phyloP scores from a whole-genome alignment of 139 green algal genomes.

The Chlamydomonas sphaeroides region DNA sequence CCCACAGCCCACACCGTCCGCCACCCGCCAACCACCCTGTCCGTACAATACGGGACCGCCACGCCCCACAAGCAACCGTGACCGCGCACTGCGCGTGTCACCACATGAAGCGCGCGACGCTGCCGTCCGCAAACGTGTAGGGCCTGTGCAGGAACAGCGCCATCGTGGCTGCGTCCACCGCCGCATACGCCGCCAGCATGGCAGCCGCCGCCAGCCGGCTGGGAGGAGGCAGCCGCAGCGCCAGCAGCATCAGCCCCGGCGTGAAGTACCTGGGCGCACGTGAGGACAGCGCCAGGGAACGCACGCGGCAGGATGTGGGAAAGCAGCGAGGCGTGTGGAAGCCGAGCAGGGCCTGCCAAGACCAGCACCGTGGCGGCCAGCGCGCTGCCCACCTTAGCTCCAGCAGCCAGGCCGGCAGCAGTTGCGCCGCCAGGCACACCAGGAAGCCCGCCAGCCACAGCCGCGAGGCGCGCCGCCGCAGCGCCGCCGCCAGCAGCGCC shows the following conservation, averaged over 20 bases:
- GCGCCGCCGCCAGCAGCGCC: conserved; percentile 39
- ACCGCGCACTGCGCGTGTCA: conserved; percentile 66
- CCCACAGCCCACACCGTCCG: too few relatives aligned
- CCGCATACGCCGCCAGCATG: conserved; percentile 37
- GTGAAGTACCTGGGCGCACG: conserved; percentile 94
- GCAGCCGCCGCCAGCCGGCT: neutral
- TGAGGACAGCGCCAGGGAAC: too few relatives aligned
- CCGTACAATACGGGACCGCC: too few relatives aligned
- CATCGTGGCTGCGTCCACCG: conserved; percentile 69
- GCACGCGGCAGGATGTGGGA: neutral
- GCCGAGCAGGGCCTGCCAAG: too few relatives aligned
- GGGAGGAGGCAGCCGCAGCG: conserved; percentile 64
- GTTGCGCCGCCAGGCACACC: conserved; percentile 50
- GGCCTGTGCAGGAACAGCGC: conserved; percentile 77
- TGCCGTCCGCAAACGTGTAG: conserved; percentile 81
- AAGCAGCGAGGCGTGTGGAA: too few relatives aligned
- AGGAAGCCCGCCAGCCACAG: conserved; percentile 58
- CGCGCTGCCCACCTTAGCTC: conserved; percentile 77
- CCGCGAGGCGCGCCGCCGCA: conserved; percentile 32
- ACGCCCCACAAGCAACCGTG: too few relatives aligned
- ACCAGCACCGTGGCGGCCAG: too few relatives aligned
- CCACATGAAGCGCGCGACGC: conserved; percentile 90
- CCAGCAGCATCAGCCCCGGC: conserved; percentile 63
- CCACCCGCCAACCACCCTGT: too few relatives aligned
- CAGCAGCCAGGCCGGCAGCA: conserved; percentile 86